phyloP scores from a whole-genome alignment of 371 early-diverging fungal species.

The Saksenaea vasiformis region DNA sequence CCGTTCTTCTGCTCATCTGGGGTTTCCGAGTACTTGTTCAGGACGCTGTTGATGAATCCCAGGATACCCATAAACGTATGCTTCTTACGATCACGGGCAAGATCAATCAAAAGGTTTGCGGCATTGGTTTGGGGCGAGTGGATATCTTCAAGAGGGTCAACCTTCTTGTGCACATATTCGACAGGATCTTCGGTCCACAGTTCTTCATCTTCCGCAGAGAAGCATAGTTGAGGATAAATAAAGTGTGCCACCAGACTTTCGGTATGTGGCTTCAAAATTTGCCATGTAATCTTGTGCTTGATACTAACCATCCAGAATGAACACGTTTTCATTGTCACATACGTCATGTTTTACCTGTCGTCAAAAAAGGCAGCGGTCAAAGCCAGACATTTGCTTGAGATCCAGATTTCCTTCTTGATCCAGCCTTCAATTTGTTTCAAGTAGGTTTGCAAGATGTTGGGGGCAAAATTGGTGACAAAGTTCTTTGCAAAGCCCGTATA shows the following conservation, averaged over 20 bases:
- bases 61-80: constrained; percentile 79
- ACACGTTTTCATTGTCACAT: neutral
- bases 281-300: constrained; percentile 87
- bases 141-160: constrained; percentile 80
- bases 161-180: constrained; percentile 88
- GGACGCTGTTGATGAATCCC: constrained; percentile 68
- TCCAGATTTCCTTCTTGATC: constrained; percentile 66
- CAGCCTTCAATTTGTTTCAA: constrained; percentile 75
- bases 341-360: constrained; percentile 35
- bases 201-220: constrained; percentile 77
- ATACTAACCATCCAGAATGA: constrained; percentile 51
- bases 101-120: constrained; percentile 66
- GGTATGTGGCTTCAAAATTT: constrained; percentile 80
- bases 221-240: constrained; percentile 88
- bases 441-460: constrained; percentile 79
- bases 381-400: constrained; percentile 57
- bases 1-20: constrained; percentile 70
- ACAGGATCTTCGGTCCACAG: constrained; percentile 91
- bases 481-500: constrained; percentile 74
- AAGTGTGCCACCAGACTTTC: constrained; percentile 77
- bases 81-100: constrained; percentile 77
- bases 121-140: constrained; percentile 70
- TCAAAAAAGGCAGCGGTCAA: constrained; percentile 56
- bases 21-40: constrained; percentile 56
- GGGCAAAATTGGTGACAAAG: constrained; percentile 84